These are phyloP conservation scores for Fusarium sp. DNA, from an alignment of 2,329 filamentous ascomycete genomes.

Conservation along the genomic window DNA sequence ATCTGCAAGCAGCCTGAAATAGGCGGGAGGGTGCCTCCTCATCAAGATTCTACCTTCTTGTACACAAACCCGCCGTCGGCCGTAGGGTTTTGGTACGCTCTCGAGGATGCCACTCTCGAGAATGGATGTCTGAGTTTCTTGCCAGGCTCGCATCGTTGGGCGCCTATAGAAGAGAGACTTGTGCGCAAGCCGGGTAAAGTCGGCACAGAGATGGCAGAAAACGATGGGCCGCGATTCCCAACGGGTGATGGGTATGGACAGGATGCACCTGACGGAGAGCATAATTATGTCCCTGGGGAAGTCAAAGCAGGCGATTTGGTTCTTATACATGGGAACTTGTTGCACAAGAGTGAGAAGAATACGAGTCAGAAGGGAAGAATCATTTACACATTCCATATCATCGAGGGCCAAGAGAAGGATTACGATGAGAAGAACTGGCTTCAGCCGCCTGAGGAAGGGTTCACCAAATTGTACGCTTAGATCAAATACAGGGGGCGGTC, in stretches of 20 bases:
- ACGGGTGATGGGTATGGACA: conserved; percentile 58
- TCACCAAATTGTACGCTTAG: conserved; percentile 70
- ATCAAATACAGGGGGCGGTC: neutral
- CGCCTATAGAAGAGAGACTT: conserved; percentile 76
- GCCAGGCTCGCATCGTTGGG: conserved; percentile 80
- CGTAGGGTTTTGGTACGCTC: conserved; percentile 96
- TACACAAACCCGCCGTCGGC: conserved; percentile 90
- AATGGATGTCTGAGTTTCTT: conserved; percentile 93
- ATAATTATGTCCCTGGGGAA: conserved; percentile 77
- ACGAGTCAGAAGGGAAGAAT: conserved; percentile 84
- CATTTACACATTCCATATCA: conserved; percentile 98
- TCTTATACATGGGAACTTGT: conserved; percentile 91
- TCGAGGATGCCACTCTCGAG: conserved; percentile 86
- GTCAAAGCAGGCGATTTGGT: conserved; percentile 92
- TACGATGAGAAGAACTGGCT: conserved; percentile 95
- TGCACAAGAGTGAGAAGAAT: conserved; percentile 98
- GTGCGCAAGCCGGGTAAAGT: conserved; percentile 66
- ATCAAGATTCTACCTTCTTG: conserved; percentile 92
- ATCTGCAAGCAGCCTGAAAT: conserved; percentile 99
- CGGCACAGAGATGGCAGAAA: conserved; percentile 77
- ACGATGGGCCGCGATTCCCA: conserved; percentile 72
- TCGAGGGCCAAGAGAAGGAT: conserved; percentile 76
- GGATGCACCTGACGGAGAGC: conserved; percentile 50
- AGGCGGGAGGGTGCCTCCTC: conserved; percentile 86
- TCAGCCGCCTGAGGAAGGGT: conserved; percentile 82